Percentiles rank a stretch among this genome's conserved stretches.
phyloP scores from a whole-genome alignment of 2,329 filamentous ascomycete genomes.

The Penicillium sp. region DNA sequence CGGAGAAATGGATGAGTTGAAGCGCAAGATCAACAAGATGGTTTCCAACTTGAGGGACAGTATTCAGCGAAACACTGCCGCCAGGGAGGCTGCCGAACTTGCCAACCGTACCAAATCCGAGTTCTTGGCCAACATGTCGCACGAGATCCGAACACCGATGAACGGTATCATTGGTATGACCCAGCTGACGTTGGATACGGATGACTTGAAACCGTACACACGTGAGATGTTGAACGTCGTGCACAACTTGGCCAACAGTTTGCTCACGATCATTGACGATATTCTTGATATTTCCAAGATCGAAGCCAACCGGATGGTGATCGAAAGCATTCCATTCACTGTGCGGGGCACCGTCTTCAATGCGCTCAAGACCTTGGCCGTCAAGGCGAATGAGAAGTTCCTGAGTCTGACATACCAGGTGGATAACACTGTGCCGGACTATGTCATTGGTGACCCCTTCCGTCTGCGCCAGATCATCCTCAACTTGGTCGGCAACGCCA shows the following conservation, averaged over 20 bases:
- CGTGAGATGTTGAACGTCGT: slow-evolving; percentile 99
- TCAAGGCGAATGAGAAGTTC: slow-evolving; percentile 95
- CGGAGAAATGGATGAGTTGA: slow-evolving; percentile 98
- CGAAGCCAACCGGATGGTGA: slow-evolving; percentile 95
- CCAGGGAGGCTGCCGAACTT: slow-evolving; percentile 90
- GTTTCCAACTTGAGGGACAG: slow-evolving; percentile 92
- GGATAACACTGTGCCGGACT: slow-evolving; percentile 88
- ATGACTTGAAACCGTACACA: slow-evolving; percentile 91
- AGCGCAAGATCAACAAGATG: slow-evolving; percentile 99
- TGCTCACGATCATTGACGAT: slow-evolving; percentile 93
- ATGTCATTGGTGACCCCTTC: slow-evolving; percentile 95
- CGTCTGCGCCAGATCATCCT: slow-evolving; percentile 93
- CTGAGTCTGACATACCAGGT: slow-evolving; percentile 91
- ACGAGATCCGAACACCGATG: slow-evolving; percentile 96
- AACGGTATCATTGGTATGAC: slow-evolving; percentile 99
- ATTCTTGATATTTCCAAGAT: slow-evolving; percentile 71
- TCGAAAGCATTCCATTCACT: slow-evolving; percentile 96
- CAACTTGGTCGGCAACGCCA: slow-evolving; percentile 95
- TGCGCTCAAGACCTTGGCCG: slow-evolving; percentile 91
- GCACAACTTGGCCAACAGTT: slow-evolving; percentile 91
- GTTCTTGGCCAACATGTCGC: slow-evolving; percentile 97
- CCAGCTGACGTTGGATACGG: slow-evolving; percentile 89
- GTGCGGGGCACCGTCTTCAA: slow-evolving; percentile 94
- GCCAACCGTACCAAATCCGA: slow-evolving; percentile 98
- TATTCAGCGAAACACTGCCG: slow-evolving; percentile 94